Percentiles rank a stretch among this genome's conserved stretches.
Conservation (phyloP, 768 basidiomycete genomes). For the Auricularia cornea region DNA sequence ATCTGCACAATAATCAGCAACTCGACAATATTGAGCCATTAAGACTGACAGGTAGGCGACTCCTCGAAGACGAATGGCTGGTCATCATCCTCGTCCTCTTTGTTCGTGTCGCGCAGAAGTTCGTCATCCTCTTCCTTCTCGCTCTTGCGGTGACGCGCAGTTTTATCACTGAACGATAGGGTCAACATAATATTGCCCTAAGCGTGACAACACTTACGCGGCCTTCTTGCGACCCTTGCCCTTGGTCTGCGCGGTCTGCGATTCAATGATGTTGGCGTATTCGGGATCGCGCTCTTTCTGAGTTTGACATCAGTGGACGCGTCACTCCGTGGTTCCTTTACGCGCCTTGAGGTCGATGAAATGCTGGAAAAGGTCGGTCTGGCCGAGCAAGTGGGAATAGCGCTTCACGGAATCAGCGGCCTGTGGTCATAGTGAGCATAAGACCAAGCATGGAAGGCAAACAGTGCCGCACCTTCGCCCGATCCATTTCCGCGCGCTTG, state of each 20-base stretch:
- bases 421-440: constrained; percentile 32
- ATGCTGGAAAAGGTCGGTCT: constrained; percentile 96
- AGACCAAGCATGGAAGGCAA: neutral
- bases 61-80: constrained; percentile 93
- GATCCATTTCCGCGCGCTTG: constrained; percentile 80
- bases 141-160: constrained; percentile 80
- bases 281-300: constrained; percentile 87
- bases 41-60: constrained; percentile 70
- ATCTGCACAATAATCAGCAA: constrained; percentile 34
- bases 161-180: constrained; percentile 48
- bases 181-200: constrained; percentile 1
- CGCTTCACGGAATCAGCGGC: constrained; percentile 91
- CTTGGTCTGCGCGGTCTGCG: constrained; percentile 69
- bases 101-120: constrained; percentile 77
- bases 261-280: constrained; percentile 82
- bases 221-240: constrained; percentile 81
- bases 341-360: constrained; percentile 93
- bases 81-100: constrained; percentile 72
- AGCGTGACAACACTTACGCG: constrained; percentile 35
- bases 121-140: constrained; percentile 99
- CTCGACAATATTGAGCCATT: constrained; percentile 3
- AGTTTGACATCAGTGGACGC: neutral
- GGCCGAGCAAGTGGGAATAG: constrained; percentile 94
- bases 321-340: neutral
- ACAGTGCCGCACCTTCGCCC: constrained; percentile 56